Conservation (phyloP, 2,329 filamentous ascomycete species). For the Penicillium sp. region DNA sequence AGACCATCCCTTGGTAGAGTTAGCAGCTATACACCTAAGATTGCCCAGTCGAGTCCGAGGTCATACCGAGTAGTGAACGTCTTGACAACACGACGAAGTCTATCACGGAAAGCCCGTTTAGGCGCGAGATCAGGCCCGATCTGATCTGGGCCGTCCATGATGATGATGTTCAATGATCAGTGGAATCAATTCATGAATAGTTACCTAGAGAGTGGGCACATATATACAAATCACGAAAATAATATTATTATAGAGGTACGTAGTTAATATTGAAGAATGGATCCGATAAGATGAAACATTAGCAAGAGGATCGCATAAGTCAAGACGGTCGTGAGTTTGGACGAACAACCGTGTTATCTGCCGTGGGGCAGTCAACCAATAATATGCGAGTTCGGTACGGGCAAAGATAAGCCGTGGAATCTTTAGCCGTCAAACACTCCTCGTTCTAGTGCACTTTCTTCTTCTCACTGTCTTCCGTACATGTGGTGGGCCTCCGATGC, state of each 20-base stretch:
- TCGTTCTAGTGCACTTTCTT: background rate
- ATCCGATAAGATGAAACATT: conserved; percentile 13
- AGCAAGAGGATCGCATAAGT: conserved; percentile 19
- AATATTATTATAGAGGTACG: background rate
- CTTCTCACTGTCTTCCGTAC: background rate
- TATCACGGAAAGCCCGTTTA: conserved; percentile 36
- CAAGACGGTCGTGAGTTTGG: background rate
- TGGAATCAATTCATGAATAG: too few species aligned
- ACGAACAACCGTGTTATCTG: background rate
- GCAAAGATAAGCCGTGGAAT: background rate
- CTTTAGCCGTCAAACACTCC: background rate
- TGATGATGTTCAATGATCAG: background rate
- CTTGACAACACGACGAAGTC: conserved; percentile 31
- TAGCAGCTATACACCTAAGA: background rate
- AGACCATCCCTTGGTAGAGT: conserved; percentile 59
- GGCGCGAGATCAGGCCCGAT: conserved; percentile 42
- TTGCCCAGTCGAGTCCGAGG: background rate
- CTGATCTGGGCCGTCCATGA: conserved; percentile 41
- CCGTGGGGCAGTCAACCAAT: background rate
- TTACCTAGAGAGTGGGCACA: too few species aligned
- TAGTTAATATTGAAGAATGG: background rate
- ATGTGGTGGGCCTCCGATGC: background rate
- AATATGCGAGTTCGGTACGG: background rate
- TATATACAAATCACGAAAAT: background rate
- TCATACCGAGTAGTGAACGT: conserved; percentile 43